Evolutionary conservation across 1,139 yeast species (phyloP), one percentile per base, ranked within the genome.

Genomic region (Pichia sp.): DNA sequence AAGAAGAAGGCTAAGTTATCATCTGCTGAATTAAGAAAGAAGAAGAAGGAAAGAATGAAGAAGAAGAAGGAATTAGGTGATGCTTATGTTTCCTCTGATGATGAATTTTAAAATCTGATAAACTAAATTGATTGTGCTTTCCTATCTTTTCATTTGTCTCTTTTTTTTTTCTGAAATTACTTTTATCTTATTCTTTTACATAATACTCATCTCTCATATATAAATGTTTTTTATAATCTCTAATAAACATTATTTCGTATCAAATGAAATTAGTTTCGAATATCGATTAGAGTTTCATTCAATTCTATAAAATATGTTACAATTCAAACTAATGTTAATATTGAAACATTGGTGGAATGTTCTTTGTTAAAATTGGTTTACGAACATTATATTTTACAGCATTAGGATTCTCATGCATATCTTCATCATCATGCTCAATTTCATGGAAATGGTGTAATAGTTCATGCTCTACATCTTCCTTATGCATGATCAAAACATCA

Each of bases 31-130:
- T 79, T 91, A 70, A 85, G 98, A 81, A 91, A 91, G 96, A 91
- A 91, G 95, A 91, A 91, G 96, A 91, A 91, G 95, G 98, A 91
- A 77, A 88, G 98, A 82, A 89, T 91, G 97, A 86, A 84, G 85
- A 91, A 89, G 93, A 91, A 91, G 96, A 91, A 91, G 95, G 95
- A 84, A 71, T 72, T 88, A 69, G 97, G 97, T 79, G 98, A 91
- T 66, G 97, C 94, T 69, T 91, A 91, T 69, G 96, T 88, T 58
- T 89, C 96, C 56, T 84, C 94, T 55, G 97, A 88, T 62, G 95
- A 82, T 44, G 97, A 89, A 56, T 61, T 67, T 45, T 69, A 67
- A 62, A 25, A n/a, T n/a, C n/a, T n/a, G n/a, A n/a, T n/a, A n/a
- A n/a, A n/a, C n/a, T n/a, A n/a, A n/a, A n/a, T 33, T 32, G 28